Evolutionary conservation across 1,284 basidiomycete species (phyloP).

Genomic region (Trametes hirsuta): DNA sequence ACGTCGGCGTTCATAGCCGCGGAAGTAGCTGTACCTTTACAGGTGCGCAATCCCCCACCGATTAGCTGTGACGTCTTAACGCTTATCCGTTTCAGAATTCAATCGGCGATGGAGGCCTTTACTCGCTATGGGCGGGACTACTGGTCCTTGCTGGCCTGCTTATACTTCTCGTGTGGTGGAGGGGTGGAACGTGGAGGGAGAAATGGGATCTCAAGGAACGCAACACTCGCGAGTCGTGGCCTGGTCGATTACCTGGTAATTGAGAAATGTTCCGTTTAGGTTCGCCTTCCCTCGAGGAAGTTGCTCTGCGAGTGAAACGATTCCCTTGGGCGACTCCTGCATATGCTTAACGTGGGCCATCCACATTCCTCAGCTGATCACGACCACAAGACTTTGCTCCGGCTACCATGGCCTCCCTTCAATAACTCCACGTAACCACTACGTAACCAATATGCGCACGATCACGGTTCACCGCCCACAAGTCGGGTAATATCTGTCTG

Average conservation of each 20-base stretch:
- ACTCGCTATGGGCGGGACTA: conserved; percentile 72
- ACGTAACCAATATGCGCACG: too few relatives aligned
- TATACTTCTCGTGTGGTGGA: conserved; percentile 53
- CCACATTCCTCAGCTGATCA: background rate
- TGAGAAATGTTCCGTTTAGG: too few relatives aligned
- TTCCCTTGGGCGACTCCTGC: background rate
- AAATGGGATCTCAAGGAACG: conserved; percentile 34
- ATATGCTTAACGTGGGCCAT: background rate
- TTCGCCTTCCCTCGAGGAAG: too few relatives aligned
- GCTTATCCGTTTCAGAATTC: conserved; percentile 37
- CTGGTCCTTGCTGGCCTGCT: conserved; percentile 53
- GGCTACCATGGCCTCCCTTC: background rate
- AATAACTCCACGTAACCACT: background rate
- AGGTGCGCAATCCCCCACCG: conserved; percentile 42
- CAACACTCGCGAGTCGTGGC: background rate
- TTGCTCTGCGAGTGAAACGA: too few relatives aligned
- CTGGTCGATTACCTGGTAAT: too few relatives aligned
- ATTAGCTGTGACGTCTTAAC: background rate
- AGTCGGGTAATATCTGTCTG: background rate
- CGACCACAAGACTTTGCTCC: background rate
- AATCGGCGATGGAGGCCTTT: conserved; percentile 74
- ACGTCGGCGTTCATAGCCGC: conserved; percentile 69
- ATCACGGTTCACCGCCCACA: background rate
- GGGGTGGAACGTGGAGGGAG: conserved; percentile 46
- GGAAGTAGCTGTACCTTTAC: conserved; percentile 69